Conservation (phyloP, 345 rosid genomes). For the Pistacia atlantica region DNA sequence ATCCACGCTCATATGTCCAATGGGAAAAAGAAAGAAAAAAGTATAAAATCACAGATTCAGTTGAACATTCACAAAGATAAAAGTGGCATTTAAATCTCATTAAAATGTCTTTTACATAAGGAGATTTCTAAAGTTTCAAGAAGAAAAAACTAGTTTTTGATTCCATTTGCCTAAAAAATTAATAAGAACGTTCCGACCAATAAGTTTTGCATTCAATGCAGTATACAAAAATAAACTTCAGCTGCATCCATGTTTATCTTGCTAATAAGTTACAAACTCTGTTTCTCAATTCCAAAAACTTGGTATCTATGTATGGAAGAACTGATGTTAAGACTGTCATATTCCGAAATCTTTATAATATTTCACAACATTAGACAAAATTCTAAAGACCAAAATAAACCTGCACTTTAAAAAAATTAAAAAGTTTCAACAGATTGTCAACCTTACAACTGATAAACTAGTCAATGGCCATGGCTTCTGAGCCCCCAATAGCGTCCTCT, state of each 20-base stretch:
- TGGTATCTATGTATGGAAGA: neutral
- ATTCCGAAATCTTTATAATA: neutral
- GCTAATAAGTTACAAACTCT: neutral
- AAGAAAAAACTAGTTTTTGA: no score
- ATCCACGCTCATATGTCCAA: neutral
- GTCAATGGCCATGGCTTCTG: conserved; percentile 66
- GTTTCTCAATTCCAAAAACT: neutral
- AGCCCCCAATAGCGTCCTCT: conserved; percentile 56
- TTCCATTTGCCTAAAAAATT: no score
- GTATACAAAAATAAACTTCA: no score
- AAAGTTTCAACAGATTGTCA: neutral
- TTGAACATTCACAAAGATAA: neutral
- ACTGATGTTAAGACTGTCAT: neutral
- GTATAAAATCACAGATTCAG: neutral
- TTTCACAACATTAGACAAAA: neutral
- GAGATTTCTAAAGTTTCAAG: neutral
- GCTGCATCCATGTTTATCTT: neutral
- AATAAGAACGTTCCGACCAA: neutral
- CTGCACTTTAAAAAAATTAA: neutral
- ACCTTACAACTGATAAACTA: conserved; percentile 28
- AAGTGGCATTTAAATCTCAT: neutral
- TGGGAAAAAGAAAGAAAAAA: neutral
- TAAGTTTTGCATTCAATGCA: neutral
- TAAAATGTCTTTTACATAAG: neutral
- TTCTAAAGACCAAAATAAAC: neutral